phyloP scores from a whole-genome alignment of 768 basidiomycete genomes.

The Leccinum variicolor region DNA sequence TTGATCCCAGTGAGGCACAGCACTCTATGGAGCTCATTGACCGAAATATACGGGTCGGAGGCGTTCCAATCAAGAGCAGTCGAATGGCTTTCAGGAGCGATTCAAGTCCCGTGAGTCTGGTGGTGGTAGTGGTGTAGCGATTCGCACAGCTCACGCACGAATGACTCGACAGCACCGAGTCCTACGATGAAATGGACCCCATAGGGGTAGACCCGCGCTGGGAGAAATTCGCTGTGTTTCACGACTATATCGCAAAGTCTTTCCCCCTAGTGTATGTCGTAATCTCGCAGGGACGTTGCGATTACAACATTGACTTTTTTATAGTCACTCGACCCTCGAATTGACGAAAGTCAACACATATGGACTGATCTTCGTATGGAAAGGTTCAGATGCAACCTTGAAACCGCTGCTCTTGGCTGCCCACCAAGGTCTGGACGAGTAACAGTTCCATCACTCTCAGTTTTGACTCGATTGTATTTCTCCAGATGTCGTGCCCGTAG shows the following conservation, averaged over 20 bases:
- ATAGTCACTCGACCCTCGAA: conserved; percentile 46
- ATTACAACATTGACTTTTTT: neutral
- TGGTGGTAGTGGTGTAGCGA: neutral
- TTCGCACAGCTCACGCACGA: conserved; percentile 4
- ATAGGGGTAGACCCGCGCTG: conserved; percentile 51
- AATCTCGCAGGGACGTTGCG: neutral
- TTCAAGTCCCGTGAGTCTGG: conserved; percentile 39
- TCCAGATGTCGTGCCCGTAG: conserved; percentile 67
- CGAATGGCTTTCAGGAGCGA: conserved; percentile 38
- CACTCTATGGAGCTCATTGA: conserved; percentile 32
- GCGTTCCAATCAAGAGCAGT: conserved; percentile 34
- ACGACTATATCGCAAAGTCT: conserved; percentile 49
- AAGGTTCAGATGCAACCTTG: conserved; percentile 43
- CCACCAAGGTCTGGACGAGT: conserved; percentile 45
- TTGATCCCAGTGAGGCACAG: conserved; percentile 33
- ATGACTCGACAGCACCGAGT: conserved; percentile 41
- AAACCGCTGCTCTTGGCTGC: conserved; percentile 56
- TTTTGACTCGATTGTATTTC: neutral
- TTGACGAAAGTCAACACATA: conserved; percentile 61
- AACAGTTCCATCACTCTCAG: neutral
- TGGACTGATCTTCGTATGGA: conserved; percentile 58
- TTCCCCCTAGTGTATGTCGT: conserved; percentile 59
- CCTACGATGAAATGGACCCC: conserved; percentile 46
- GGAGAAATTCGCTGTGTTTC: conserved; percentile 51
- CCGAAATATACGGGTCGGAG: conserved; percentile 30